These are phyloP conservation scores for Ceratobasidium sp. DNA, from an alignment of 1,284 basidiomycete species.

Conservation along the genomic window DNA sequence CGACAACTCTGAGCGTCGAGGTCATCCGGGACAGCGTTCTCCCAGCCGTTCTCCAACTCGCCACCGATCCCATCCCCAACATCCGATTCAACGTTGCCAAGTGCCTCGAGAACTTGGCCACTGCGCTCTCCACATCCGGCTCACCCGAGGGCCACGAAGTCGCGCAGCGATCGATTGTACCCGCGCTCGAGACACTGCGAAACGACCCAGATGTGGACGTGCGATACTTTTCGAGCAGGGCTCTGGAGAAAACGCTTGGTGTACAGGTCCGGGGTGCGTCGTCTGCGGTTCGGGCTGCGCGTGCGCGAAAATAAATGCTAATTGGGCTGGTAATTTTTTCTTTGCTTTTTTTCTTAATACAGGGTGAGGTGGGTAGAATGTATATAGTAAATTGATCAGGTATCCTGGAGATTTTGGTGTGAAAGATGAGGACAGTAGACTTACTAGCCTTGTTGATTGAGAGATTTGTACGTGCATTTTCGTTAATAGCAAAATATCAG, in stretches of 20 bases:
- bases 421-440: constrained; percentile 42
- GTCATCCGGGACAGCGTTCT: constrained; percentile 90
- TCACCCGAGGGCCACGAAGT: constrained; percentile 79
- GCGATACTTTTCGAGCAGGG: constrained; percentile 81
- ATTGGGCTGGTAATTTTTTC: neutral
- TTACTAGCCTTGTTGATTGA: constrained; percentile 36
- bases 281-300: constrained; percentile 4
- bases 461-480: constrained; percentile 39
- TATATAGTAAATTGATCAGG: constrained; percentile 42
- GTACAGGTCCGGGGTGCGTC: constrained; percentile 41
- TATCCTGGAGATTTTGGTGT: constrained; percentile 32
- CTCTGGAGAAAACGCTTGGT: constrained; percentile 66
- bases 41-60: constrained; percentile 84
- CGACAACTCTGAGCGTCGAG: constrained; percentile 88
- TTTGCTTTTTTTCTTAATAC: neutral
- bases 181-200: constrained; percentile 87
- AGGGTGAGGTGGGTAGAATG: constrained; percentile 35
- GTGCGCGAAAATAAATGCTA: neutral
- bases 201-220: constrained; percentile 96
- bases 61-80: constrained; percentile 95
- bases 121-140: constrained; percentile 67
- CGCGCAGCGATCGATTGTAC: constrained; percentile 77
- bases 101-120: constrained; percentile 86
- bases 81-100: constrained; percentile 99
- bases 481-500: constrained; percentile 39